Conservation (phyloP, 2,329 filamentous ascomycete species). For the Pestalotiopsis fici region DNA sequence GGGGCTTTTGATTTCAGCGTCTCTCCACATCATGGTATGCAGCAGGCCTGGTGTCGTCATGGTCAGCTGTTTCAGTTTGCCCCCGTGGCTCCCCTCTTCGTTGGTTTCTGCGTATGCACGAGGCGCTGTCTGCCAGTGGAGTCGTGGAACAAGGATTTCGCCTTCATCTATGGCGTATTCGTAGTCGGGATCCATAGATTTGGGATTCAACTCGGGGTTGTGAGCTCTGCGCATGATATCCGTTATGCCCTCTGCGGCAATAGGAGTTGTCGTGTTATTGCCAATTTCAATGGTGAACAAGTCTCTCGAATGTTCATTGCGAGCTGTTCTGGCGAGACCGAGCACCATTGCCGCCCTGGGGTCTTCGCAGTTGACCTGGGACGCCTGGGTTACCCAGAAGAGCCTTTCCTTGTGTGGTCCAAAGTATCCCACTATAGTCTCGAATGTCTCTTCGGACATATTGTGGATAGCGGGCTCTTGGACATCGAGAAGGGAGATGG, state of each 20-base stretch:
- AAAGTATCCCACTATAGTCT: no score
- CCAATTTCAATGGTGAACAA: no score
- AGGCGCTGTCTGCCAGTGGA: neutral
- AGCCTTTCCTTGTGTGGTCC: no score
- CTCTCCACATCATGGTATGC: slow-evolving; percentile 2
- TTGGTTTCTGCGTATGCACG: neutral
- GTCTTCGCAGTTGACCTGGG: no score
- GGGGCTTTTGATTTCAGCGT: no score
- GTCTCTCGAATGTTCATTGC: no score
- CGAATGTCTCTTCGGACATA: no score
- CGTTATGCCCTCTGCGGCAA: neutral
- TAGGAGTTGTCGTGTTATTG: neutral
- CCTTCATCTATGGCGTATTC: neutral
- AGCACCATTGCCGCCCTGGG: no score
- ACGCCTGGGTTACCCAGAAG: neutral
- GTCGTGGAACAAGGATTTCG: neutral
- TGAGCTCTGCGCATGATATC: neutral
- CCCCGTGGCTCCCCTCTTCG: neutral
- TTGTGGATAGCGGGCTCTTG: no score
- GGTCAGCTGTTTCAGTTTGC: neutral
- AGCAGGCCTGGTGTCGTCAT: slow-evolving; percentile 15
- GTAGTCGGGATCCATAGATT: neutral
- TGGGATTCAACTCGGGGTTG: no score
- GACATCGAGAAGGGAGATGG: no score
- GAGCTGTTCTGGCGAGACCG: no score